These are phyloP conservation scores for Arabidopsis thaliana DNA, from an alignment of 345 rosid species.

Conservation along the genomic window TAIR10.1 NC_003075.7:15030501-15031000, in stretches of 20 bases:
- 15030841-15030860: constrained; percentile 49
- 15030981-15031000: constrained; percentile 45
- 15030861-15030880: constrained; percentile 75
- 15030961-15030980: constrained; percentile 46
- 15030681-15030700: constrained; percentile 13
- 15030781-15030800: constrained; percentile 44
- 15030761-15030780: constrained; percentile 52
- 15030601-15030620: constrained; percentile 54
- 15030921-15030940: constrained; percentile 21
- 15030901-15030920: not conserved
- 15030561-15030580: constrained; percentile 65
- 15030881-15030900: constrained; percentile 41
- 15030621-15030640: constrained; percentile 41
- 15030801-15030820: constrained; percentile 45
- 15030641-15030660: constrained; percentile 39
- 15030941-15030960: not conserved
- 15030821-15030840: constrained; percentile 44
- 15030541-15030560: constrained; percentile 61
- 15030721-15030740: constrained; percentile 34
- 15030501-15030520: constrained; percentile 65
- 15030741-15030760: constrained; percentile 46
- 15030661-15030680: constrained; percentile 26
- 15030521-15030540: constrained; percentile 63
- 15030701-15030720: constrained; percentile 1
- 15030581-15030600: constrained; percentile 74